Evolutionary conservation across 2,329 filamentous ascomycete species (phyloP), one percentile per base, ranked within the genome.

Genomic region (Simplicillium sp.): DNA sequence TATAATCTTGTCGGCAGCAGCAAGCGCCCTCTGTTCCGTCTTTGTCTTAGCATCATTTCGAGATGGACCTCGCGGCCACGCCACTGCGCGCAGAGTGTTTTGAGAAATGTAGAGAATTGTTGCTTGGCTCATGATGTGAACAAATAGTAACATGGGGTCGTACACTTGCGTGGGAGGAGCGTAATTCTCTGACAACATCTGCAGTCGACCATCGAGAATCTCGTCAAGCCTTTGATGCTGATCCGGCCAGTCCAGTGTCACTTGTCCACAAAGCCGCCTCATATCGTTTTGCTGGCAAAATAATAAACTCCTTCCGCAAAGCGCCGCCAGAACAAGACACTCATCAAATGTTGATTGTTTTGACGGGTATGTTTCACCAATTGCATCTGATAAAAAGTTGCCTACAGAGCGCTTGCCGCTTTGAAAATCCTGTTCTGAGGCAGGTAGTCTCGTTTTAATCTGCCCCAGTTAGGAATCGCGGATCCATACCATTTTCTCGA

Each of bases 381-480:
- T 33, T 13, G 31, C 31, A n/a, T 33, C 31, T 7, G 31, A 13
- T 11, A 33, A 33, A 11, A 33, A 33, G 31, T 7, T 5, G 7
- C 31, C 31, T 13, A 13, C 12, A 15, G 53, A 41, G 4, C 52
- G 54, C 15, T 55, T 49, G 2, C 51, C 55, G n/a, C 51, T 56
- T 42, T 62, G 57, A 36, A 64, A 65, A 9, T 57, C 54, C 6
- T 48, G 41, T 29, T 65, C 60, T 1, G 59, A 55, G 8, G 50
- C 50, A 1, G 61, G 61, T 3, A 64, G 53, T 7, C 60, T 54
- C 11, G 59, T 62, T 14, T 42, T 43, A 20, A 60, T 61, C 57
- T 62, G 42, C 7, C n/a, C n/a, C n/a, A n/a, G n/a, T n/a, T n/a
- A n/a, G n/a, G n/a, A n/a, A n/a, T n/a, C n/a, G n/a, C n/a, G n/a